Base-by-base conservation (phyloP, 306 rosid species). In the Crotalaria pallida region DNA sequence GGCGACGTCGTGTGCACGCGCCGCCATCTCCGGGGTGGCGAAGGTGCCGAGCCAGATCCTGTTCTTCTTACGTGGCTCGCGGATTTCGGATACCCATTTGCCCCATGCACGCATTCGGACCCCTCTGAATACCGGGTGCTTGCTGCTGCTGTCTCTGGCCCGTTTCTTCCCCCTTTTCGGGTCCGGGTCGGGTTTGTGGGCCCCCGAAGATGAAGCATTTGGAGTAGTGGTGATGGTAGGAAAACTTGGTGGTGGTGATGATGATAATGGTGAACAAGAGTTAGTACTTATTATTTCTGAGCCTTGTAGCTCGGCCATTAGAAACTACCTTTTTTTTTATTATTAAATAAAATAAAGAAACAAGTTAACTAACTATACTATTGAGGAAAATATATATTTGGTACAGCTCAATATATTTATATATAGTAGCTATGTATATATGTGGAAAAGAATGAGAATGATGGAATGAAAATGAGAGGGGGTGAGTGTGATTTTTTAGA, bases 31-130 rank as follows among this genome's bases (percentile, higher is more conserved):
- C 0, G 97, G 80, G 0, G 97, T 88, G 6, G 99, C 86, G 82
- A 90, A 94, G 18, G 99, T 94, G 3, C 99, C 99, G 0, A 94
- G 91, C 99, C 99, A 94, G 92, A 94, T 91, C 86, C 99, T 95
- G 69, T 84, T 94, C 79, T 94, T 94, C 83, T 94, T 94, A 19
- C 95, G 51, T 16, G 99, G 99, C 71, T 94, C 96, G 15, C 99
- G 92, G 85, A 94, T 94, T 89, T 94, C 99, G 40, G 99, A 94
- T 1, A 94, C 99, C 99, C 99, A 94, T 67, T 88, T 94, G 0
- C 99, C 99, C 99, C 99, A 94, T 0, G 95, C 74, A 41, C 99
- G 78, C 99, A 87, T 94, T 83, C 99, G 86, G 24, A 94, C 96
- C 29, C 99, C 99, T 70, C 97, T 77, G 86, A 84, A 94, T 5